Conservation (phyloP, 306 rosid genomes). For the Rosa persica region DNA sequence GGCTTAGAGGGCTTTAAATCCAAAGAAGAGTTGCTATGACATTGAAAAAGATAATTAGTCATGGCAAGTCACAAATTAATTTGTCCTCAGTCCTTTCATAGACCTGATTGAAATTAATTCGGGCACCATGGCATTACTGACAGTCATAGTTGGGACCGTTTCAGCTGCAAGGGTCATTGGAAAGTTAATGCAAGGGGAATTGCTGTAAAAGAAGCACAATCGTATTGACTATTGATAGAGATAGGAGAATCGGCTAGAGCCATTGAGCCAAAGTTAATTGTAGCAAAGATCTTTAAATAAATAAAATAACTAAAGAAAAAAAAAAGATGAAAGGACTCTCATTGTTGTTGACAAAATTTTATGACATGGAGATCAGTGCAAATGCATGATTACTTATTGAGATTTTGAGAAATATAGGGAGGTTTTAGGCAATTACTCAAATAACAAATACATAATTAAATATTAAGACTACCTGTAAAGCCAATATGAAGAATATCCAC, state of each 20-base stretch:
- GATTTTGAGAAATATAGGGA: conserved; percentile 3
- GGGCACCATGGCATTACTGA: background rate
- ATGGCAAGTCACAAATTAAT: background rate
- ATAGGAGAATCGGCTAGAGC: background rate
- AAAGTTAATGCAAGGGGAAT: background rate
- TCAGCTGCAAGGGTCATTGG: background rate
- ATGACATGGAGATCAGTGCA: background rate
- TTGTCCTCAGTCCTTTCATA: background rate
- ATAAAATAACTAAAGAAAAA: background rate
- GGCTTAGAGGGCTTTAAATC: background rate
- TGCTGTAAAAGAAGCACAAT: background rate
- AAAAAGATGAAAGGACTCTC: background rate
- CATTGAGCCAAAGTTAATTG: background rate
- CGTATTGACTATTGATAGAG: background rate
- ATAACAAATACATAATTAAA: conserved; percentile 15
- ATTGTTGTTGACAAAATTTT: background rate
- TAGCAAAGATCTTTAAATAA: background rate
- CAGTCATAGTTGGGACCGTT: background rate
- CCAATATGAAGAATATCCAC: conserved; percentile 97
- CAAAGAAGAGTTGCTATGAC: background rate
- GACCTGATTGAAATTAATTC: background rate
- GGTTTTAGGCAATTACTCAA: conserved; percentile 6
- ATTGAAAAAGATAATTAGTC: background rate
- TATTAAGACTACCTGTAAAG: conserved; percentile 71
- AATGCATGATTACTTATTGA: background rate